Percentiles rank a stretch among this genome's conserved stretches.
phyloP scores from a whole-genome alignment of 495 filamentous ascomycete genomes.

The Aspergillus bertholletiae region DNA sequence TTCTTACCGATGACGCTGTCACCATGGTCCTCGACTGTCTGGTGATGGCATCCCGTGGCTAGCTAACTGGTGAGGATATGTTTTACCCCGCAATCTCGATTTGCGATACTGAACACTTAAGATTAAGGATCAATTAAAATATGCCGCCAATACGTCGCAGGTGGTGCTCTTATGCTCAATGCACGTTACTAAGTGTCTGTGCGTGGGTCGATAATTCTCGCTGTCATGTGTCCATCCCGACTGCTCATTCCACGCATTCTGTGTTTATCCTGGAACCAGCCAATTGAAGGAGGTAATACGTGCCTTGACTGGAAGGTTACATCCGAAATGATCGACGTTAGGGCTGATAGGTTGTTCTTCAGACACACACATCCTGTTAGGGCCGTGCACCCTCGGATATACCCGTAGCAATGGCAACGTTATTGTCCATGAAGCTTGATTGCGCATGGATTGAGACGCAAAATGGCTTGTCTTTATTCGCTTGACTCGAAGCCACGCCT shows the following conservation, averaged over 20 bases:
- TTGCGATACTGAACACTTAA: no score
- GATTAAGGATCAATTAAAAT: neutral
- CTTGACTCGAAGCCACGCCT: neutral
- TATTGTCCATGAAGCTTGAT: neutral
- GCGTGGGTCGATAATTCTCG: neutral
- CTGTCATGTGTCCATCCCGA: neutral
- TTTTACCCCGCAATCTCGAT: conserved; percentile 9
- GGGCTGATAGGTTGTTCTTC: neutral
- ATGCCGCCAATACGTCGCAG: neutral
- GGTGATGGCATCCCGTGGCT: conserved; percentile 18
- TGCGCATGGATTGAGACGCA: neutral
- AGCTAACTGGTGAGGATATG: neutral
- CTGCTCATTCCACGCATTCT: neutral
- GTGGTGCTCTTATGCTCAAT: neutral
- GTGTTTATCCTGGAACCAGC: no score
- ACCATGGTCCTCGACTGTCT: conserved; percentile 9
- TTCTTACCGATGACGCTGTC: neutral
- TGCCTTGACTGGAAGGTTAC: neutral
- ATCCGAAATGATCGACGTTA: neutral
- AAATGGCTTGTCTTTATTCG: neutral
- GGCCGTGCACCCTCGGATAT: neutral
- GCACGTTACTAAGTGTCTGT: neutral
- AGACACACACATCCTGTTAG: neutral
- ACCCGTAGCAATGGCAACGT: neutral
- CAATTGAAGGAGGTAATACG: neutral